Conservation (phyloP, 345 rosid species). For the Camelina hispida region DNA sequence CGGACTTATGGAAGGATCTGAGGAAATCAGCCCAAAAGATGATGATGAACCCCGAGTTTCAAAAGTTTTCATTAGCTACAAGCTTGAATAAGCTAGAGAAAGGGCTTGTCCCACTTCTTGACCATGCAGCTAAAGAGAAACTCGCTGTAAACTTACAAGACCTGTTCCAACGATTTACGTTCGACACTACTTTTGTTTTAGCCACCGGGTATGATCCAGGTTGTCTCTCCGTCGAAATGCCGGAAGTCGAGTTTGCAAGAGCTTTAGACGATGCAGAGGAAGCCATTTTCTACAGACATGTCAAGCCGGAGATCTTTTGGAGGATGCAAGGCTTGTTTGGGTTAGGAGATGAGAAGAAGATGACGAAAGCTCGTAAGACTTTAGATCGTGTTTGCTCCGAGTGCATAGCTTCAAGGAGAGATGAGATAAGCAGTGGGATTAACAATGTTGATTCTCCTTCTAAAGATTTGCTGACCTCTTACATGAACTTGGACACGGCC, state of each 20-base stretch:
- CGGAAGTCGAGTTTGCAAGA: slow-evolving; percentile 38
- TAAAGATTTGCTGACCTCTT: slow-evolving; percentile 50
- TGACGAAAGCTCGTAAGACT: slow-evolving; percentile 38
- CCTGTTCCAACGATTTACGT: slow-evolving; percentile 51
- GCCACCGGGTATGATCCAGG: slow-evolving; percentile 59
- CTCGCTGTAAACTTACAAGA: slow-evolving; percentile 48
- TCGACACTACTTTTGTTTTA: slow-evolving; percentile 53
- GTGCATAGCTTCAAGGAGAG: slow-evolving; percentile 45
- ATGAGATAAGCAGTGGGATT: slow-evolving; percentile 33
- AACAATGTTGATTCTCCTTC: slow-evolving; percentile 24
- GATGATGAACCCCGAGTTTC: slow-evolving; percentile 37
- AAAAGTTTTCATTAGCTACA: slow-evolving; percentile 40
- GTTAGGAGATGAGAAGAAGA: slow-evolving; percentile 51
- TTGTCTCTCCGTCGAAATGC: slow-evolving; percentile 48
- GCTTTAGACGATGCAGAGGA: slow-evolving; percentile 52
- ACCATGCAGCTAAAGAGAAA: slow-evolving; percentile 38
- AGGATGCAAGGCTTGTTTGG: slow-evolving; percentile 44
- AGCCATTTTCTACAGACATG: slow-evolving; percentile 38
- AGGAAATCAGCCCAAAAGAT: slow-evolving; percentile 44
- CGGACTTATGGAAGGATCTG: slow-evolving; percentile 45
- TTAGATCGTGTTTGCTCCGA: slow-evolving; percentile 34
- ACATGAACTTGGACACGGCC: slow-evolving; percentile 38
- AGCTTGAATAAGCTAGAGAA: slow-evolving; percentile 31
- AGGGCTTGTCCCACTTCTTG: slow-evolving; percentile 48
- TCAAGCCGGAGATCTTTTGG: slow-evolving; percentile 48